phyloP scores from a whole-genome alignment of 176 grass and related monocot species.

The Secale cereale region DNA sequence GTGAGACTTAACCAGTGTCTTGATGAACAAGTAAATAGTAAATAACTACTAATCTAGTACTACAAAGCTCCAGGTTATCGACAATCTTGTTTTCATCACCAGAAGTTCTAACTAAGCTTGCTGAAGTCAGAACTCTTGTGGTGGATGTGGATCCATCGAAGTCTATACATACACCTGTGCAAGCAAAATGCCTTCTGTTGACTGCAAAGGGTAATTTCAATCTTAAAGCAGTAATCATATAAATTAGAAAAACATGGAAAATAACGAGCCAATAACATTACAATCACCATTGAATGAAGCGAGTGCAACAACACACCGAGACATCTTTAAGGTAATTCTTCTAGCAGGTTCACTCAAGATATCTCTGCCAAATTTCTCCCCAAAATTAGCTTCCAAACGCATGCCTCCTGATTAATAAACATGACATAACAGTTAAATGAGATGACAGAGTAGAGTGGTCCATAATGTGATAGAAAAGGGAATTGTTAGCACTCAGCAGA shows the following conservation, averaged over 20 bases:
- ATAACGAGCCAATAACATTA: background rate
- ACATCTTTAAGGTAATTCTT: background rate
- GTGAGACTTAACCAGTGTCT: background rate
- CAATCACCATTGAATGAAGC: background rate
- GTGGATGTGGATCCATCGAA: background rate
- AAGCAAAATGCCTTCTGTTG: background rate
- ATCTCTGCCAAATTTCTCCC: background rate
- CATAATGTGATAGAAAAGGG: background rate
- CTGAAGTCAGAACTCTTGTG: conserved; percentile 13
- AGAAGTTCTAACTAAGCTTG: conserved; percentile 12
- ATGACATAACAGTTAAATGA: background rate
- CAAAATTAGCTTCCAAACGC: background rate
- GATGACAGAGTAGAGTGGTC: background rate
- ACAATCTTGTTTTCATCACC: background rate
- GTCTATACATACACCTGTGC: background rate
- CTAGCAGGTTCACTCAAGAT: background rate
- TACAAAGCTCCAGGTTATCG: background rate
- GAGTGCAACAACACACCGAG: background rate
- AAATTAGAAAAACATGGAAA: background rate
- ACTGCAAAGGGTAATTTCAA: background rate
- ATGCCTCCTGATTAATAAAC: background rate
- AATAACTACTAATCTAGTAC: background rate
- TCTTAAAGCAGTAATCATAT: background rate
- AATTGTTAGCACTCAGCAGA: background rate
- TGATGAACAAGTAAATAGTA: background rate